These are phyloP conservation scores for Nicotiana tomentosiformis DNA, from an alignment of 257 asterid species.

Conservation along the genomic window DNA sequence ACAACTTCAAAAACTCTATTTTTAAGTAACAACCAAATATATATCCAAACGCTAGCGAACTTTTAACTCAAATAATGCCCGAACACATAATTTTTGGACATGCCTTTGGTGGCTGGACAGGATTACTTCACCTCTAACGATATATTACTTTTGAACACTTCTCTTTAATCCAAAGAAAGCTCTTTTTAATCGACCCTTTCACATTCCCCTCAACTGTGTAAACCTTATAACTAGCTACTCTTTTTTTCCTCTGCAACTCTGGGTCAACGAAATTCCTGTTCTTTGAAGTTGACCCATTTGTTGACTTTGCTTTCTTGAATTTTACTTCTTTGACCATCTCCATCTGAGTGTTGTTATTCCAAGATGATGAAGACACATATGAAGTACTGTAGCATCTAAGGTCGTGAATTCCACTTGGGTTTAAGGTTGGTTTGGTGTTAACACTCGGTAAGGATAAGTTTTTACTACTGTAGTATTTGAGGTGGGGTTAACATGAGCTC, in stretches of 20 bases:
- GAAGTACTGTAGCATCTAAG: conserved; percentile 70
- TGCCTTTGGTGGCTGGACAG: too few species aligned
- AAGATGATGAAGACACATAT: conserved; percentile 21
- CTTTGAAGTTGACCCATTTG: conserved; percentile 37
- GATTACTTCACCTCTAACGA: conserved; percentile 12
- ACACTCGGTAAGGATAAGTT: too few species aligned
- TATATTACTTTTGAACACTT: conserved; percentile 41
- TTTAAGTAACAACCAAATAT: too few species aligned
- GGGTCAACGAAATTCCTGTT: conserved; percentile 61
- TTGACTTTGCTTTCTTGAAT: conserved; percentile 67
- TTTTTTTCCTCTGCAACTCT: conserved; percentile 77
- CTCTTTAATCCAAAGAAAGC: conserved; percentile 65
- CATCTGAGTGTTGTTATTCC: conserved; percentile 14
- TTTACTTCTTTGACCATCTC: conserved; percentile 48
- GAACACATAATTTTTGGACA: too few species aligned
- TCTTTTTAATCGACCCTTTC: conserved; percentile 64
- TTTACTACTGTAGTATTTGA: conserved; percentile 42
- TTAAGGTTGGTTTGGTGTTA: too few species aligned
- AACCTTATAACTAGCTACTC: conserved; percentile 75
- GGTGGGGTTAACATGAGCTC: conserved; percentile 11
- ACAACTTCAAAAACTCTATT: too few species aligned
- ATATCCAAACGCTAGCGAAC: too few species aligned
- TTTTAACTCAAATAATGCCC: too few species aligned
- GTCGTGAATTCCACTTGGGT: conserved; percentile 55
- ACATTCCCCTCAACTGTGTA: conserved; percentile 72